Percentiles rank a stretch among this genome's conserved stretches.
These are phyloP conservation scores for Hyphodiscus hymeniophilus DNA, from an alignment of 495 filamentous ascomycete species.

Conservation along the genomic window DNA sequence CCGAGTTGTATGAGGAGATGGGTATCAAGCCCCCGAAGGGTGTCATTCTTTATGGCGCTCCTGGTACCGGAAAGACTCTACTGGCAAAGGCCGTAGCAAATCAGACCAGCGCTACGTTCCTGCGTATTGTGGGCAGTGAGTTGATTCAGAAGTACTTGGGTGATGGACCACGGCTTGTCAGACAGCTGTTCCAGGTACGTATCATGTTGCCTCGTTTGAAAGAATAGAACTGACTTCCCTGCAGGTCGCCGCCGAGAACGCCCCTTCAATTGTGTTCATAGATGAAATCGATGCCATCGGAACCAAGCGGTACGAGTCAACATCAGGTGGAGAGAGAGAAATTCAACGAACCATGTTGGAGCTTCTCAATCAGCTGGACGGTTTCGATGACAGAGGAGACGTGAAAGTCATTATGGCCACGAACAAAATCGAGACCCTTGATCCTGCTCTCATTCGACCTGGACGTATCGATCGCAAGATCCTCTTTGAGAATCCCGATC, in stretches of 20 bases:
- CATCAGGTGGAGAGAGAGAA: slow-evolving; percentile 93
- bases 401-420: slow-evolving; percentile 99
- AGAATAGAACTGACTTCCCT: slow-evolving; percentile 6
- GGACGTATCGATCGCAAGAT: slow-evolving; percentile 99
- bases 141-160: slow-evolving; percentile 99
- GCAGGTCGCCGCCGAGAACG: slow-evolving; percentile 85
- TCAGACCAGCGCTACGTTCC: slow-evolving; percentile 95
- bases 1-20: slow-evolving; percentile 99
- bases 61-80: slow-evolving; percentile 95
- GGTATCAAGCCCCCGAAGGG: slow-evolving; percentile 99
- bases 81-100: slow-evolving; percentile 98
- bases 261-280: slow-evolving; percentile 97
- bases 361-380: slow-evolving; percentile 95
- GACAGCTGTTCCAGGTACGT: slow-evolving; percentile 85
- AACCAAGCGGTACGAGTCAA: slow-evolving; percentile 97
- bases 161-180: slow-evolving; percentile 87
- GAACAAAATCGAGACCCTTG: slow-evolving; percentile 98
- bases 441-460: slow-evolving; percentile 92
- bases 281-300: slow-evolving; percentile 99
- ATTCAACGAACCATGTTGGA: slow-evolving; percentile 99
- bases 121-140: slow-evolving; percentile 96
- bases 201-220: not conserved
- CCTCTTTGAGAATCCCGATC: slow-evolving; percentile 97
- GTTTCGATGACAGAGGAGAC: slow-evolving; percentile 97
- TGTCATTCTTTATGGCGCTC: slow-evolving; percentile 97